These are phyloP conservation scores for Neofusicoccum laricinum DNA, from an alignment of 2,329 filamentous ascomycete genomes.

Conservation along the genomic window DNA sequence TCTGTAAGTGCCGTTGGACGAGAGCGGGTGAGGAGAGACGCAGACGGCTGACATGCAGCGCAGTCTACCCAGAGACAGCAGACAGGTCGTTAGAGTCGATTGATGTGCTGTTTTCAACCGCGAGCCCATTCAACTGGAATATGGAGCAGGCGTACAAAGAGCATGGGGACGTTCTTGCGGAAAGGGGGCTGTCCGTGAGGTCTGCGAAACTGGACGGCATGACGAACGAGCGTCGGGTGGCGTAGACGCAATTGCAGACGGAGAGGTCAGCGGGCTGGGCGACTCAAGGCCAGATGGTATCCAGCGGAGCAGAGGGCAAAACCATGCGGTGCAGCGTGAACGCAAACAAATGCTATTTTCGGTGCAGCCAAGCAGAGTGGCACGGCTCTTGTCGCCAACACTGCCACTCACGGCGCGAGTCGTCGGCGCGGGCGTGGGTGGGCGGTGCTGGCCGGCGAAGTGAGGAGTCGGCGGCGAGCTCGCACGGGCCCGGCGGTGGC, in stretches of 20 bases:
- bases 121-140: constrained; percentile 44
- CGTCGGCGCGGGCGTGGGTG: background rate
- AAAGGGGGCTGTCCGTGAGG: constrained; percentile 17
- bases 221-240: background rate
- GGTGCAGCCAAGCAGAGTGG: background rate
- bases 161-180: constrained; percentile 30
- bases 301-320: too few species aligned
- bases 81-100: constrained; percentile 52
- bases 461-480: background rate
- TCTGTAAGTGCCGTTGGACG: constrained; percentile 24
- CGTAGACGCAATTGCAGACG: background rate
- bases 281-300: too few species aligned
- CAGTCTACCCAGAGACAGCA: constrained; percentile 43
- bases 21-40: background rate
- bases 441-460: background rate
- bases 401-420: background rate
- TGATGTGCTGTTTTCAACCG: constrained; percentile 49
- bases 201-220: background rate
- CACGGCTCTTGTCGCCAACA: background rate
- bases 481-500: too few species aligned
- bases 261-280: too few species aligned
- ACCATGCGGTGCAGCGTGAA: too few species aligned
- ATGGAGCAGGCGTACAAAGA: constrained; percentile 44
- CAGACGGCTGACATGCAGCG: background rate
- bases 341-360: background rate